Evolutionary conservation across 345 rosid genomes (phyloP).

Genomic region (Rhodomyrtus tomentosa): DNA sequence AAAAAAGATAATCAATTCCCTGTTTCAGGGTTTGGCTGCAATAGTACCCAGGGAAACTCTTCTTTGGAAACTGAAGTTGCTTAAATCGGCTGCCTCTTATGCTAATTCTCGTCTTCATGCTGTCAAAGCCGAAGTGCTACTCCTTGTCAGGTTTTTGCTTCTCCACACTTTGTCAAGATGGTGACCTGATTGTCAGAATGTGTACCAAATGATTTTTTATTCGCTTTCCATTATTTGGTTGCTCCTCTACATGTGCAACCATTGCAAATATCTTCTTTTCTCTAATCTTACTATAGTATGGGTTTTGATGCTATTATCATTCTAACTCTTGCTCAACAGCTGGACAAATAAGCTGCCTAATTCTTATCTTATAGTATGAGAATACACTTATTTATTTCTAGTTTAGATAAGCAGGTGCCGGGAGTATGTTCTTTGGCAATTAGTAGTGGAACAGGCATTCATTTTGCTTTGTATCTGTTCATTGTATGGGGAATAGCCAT

Average conservation of each 20-base stretch:
- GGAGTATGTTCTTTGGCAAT: neutral
- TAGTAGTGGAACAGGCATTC: neutral
- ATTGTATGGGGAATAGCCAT: neutral
- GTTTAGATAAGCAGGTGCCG: neutral
- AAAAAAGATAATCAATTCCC: neutral
- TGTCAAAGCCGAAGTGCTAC: constrained; percentile 68
- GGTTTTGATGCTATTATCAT: neutral
- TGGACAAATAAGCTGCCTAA: neutral
- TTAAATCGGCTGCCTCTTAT: constrained; percentile 57
- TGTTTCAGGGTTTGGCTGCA: constrained; percentile 41
- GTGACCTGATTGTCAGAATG: neutral
- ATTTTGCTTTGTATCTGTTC: neutral
- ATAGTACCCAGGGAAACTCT: constrained; percentile 61
- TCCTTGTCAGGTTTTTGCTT: constrained; percentile 54
- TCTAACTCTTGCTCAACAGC: neutral
- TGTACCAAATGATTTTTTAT: neutral
- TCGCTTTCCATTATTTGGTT: neutral
- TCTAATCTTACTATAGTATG: neutral
- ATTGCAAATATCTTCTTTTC: neutral
- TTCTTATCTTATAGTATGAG: neutral
- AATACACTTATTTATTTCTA: no score
- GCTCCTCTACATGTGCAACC: neutral
- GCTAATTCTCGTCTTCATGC: constrained; percentile 85
- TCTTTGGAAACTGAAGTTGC: constrained; percentile 66
- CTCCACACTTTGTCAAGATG: neutral